Percentiles rank a stretch among this genome's conserved stretches.
Conservation (phyloP, 2,329 filamentous ascomycete genomes). For the Alternaria ventricosa region DNA sequence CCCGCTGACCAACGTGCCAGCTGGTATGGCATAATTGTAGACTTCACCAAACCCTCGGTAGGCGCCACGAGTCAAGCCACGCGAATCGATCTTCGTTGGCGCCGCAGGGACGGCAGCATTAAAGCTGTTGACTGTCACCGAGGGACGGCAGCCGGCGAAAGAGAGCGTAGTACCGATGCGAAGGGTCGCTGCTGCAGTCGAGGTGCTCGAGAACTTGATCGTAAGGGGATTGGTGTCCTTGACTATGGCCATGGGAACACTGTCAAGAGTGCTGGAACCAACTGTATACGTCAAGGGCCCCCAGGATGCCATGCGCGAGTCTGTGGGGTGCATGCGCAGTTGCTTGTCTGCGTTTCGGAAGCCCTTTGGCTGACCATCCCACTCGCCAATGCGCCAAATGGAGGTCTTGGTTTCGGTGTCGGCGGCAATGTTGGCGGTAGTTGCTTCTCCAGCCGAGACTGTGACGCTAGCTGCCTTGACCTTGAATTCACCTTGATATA, state of each 20-base stretch:
- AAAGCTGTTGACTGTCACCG: conserved; percentile 64
- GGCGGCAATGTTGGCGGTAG: conserved; percentile 60
- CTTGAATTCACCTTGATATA: conserved; percentile 66
- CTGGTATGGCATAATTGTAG: conserved; percentile 67
- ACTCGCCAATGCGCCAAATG: conserved; percentile 70
- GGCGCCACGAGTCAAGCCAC: conserved; percentile 69
- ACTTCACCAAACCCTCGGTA: conserved; percentile 70
- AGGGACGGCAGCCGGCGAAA: conserved; percentile 66
- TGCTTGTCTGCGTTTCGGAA: conserved; percentile 73
- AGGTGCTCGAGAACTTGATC: conserved; percentile 64
- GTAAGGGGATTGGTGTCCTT: conserved; percentile 66
- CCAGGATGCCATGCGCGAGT: conserved; percentile 69
- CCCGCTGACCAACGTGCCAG: conserved; percentile 65
- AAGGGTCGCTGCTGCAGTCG: conserved; percentile 63
- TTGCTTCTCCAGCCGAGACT: conserved; percentile 59
- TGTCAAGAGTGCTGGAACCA: conserved; percentile 58
- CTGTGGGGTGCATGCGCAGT: conserved; percentile 72
- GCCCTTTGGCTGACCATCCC: conserved; percentile 65
- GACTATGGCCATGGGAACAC: conserved; percentile 72
- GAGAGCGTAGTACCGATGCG: conserved; percentile 70
- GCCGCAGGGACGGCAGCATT: conserved; percentile 57
- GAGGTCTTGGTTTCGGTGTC: conserved; percentile 57
- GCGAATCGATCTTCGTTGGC: conserved; percentile 68
- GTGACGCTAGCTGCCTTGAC: conserved; percentile 56
- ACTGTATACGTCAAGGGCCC: conserved; percentile 66